Conservation (phyloP, 1,139 yeast species). For the Sugiyamaella paludigena region DNA sequence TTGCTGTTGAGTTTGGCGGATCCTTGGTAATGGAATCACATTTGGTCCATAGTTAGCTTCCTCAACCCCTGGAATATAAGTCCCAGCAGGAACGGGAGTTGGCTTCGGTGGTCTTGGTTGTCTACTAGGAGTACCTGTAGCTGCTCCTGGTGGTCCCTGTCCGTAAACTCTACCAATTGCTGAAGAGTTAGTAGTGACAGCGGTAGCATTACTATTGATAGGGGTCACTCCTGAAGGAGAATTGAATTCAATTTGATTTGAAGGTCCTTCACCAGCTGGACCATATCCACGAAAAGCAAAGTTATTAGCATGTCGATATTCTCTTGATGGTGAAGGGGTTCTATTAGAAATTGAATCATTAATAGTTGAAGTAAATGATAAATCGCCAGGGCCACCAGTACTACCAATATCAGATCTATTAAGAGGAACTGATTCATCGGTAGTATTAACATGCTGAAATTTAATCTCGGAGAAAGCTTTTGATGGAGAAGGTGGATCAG, state of each 20-base stretch:
- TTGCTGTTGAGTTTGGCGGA: slow-evolving; percentile 18
- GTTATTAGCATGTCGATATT: slow-evolving; percentile 17
- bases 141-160: background rate
- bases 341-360: slow-evolving; percentile 14
- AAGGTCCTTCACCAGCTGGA: slow-evolving; percentile 8
- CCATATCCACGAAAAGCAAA: slow-evolving; percentile 11
- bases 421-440: slow-evolving; percentile 10
- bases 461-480: slow-evolving; percentile 12
- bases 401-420: background rate
- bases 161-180: background rate
- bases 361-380: slow-evolving; percentile 13
- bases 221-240: slow-evolving; percentile 7
- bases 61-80: slow-evolving; percentile 34
- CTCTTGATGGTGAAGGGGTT: slow-evolving; percentile 24
- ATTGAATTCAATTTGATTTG: slow-evolving; percentile 11
- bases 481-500: slow-evolving; percentile 11
- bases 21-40: slow-evolving; percentile 32
- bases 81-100: slow-evolving; percentile 34
- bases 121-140: no score
- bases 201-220: background rate
- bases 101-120: slow-evolving; percentile 4
- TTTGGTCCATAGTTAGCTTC: slow-evolving; percentile 36
- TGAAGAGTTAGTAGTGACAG: no score
- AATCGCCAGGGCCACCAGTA: slow-evolving; percentile 7
- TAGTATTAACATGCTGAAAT: slow-evolving; percentile 11